Evolutionary conservation across 805 yeast species (phyloP), one percentile per base, ranked within the genome.

Genomic region (Kodamaea kaohsiungensis): DNA sequence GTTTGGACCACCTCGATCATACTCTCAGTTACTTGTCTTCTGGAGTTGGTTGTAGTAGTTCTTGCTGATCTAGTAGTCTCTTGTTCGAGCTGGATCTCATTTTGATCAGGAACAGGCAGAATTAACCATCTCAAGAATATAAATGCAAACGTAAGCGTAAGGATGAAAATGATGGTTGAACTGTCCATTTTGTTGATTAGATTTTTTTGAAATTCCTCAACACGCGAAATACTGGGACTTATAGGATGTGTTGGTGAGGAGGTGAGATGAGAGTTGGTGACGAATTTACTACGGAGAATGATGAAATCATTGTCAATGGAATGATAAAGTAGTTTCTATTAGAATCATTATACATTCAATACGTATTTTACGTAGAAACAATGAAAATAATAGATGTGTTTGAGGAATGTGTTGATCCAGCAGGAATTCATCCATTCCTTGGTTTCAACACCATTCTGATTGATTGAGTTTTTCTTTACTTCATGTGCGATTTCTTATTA

Each of bases 1-100:
- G 91, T 84, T 61, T 85, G 88, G 1, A 93, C 97, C 0, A 89
- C 86, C 58, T 88, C 95, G 45, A 93, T 78, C 98, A 93, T 93
- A 54, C 81, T 82, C 4, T 75, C 76, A 2, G 87, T 84, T 18
- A 87, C 85, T 12, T 67, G 72, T 54, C 89, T 79, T 47, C 79
- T 73, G 42, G 54, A 52, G 59, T 61, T 52, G 53, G 46, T 54
- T 7, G 45, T 12, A 8, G 45, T 16, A 53, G 45, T 58, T 55
- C 40, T 27, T 53, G 46, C 42, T 18, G 46, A 46, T 9, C 47
- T 47, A 43, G 46, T 52, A 46, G 43, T 57, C 51, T 45, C 58
- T 55, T 52, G 55, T 48, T 46, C 35, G 45, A 48, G 37, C 16
- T 54, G 55, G 54, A 56, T 53, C 48, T 62, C 63, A 46, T 53